Evolutionary conservation across 2,329 filamentous ascomycete species (phyloP), one percentile per base, ranked within the genome.

Genomic region (Ascochyta koolunga): DNA sequence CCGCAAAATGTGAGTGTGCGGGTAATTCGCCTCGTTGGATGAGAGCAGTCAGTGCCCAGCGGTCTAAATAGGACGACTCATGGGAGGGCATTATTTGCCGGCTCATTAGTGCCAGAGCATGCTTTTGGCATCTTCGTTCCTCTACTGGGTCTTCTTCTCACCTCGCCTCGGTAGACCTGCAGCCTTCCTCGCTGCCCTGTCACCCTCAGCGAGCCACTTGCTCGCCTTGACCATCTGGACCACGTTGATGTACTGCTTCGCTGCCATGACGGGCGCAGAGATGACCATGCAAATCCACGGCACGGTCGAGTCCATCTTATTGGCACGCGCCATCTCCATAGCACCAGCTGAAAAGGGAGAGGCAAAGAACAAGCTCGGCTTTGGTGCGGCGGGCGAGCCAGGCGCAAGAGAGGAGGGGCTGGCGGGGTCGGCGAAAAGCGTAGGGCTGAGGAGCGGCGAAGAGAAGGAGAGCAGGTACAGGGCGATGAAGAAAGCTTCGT

Each of bases 401-500:
- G 86, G 84, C 67, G 88, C 76, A 18, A 78, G 65, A 19, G 70
- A 67, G 15, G 73, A 66, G 2, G 86, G 82, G 35, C 86, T 80
- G 11, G 85, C 80, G 66, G 86, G 80, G 59, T 88, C 68, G 56
- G 79, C 77, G 51, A 88, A 86, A 46, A 98, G 88, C 53, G 91
- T 91, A 1, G 95, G 93, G 1, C 91, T 95, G 50, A 98, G 86
- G 32, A 87, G 85, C 2, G 93, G 93, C 52, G 91, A 96, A 54
- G 90, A 96, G 82, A 99, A 99, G 68, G 93, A 97, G 55, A 99
- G 88, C 48, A 99, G 89, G 80, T 99, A 99, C 58, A 99, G 86
- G 25, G 91, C 93, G 72, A 99, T 97, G 83, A 99, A 99, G 83
- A 97, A 99, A 61, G 93, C 79, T 78, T 99, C 95, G 76, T 99